phyloP scores from a whole-genome alignment of 306 rosid species.

The Vachellia collinsii region DNA sequence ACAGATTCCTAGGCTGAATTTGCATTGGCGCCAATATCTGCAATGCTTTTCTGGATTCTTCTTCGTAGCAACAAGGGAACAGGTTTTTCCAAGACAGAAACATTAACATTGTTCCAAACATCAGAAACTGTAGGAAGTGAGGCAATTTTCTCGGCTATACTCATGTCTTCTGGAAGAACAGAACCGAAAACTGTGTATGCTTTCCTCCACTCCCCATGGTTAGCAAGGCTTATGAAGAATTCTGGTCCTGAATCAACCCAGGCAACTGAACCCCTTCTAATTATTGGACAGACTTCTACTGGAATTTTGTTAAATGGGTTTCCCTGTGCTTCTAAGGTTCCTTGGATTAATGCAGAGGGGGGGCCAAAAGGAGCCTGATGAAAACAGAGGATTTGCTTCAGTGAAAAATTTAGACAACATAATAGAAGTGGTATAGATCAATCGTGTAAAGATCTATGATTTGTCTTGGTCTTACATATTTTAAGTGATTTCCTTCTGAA shows the following conservation, averaged over 20 bases:
- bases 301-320: constrained; percentile 62
- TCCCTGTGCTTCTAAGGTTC: constrained; percentile 80
- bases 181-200: constrained; percentile 86
- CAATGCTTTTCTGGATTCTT: constrained; percentile 56
- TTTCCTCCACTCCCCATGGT: constrained; percentile 82
- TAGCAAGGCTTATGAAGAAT: constrained; percentile 85
- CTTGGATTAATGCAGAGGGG: constrained; percentile 87
- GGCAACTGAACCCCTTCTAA: constrained; percentile 86
- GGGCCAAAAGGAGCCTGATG: constrained; percentile 86
- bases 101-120: constrained; percentile 84
- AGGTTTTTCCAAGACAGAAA: constrained; percentile 66
- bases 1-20: constrained; percentile 43
- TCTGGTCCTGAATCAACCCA: constrained; percentile 92
- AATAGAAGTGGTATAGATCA: constrained; percentile 14
- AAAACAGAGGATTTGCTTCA: constrained; percentile 29
- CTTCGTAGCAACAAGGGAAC: constrained; percentile 63
- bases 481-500: constrained; percentile 80
- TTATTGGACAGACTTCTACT: constrained; percentile 66
- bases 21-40: constrained; percentile 26
- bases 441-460: not conserved
- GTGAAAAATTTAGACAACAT: constrained; percentile 21
- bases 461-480: constrained; percentile 58
- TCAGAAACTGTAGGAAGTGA: constrained; percentile 67
- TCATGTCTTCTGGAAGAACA: constrained; percentile 91
- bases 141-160: constrained; percentile 72